Evolutionary conservation across 768 basidiomycete genomes (phyloP).

Genomic region (Calocybe indica): DNA sequence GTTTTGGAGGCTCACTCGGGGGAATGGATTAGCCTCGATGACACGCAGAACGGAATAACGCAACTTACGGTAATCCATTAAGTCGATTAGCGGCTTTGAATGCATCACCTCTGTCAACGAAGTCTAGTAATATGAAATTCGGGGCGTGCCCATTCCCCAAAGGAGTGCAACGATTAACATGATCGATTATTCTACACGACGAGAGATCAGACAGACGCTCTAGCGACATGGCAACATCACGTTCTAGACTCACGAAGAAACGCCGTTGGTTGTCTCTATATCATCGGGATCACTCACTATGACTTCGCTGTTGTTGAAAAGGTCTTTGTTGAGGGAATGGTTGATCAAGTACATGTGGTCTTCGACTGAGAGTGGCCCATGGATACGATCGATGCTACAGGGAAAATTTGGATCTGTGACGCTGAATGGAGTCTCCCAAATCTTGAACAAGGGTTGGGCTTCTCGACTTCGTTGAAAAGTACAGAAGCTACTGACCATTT

Average conservation of each 20-base stretch:
- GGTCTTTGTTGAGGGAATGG: conserved; percentile 46
- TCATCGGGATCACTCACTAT: conserved; percentile 32
- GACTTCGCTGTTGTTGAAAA: conserved; percentile 28
- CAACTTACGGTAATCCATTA: conserved; percentile 36
- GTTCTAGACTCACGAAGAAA: conserved; percentile 26
- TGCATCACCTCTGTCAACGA: conserved; percentile 40
- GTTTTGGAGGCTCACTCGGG: no score
- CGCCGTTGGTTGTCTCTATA: conserved; percentile 31
- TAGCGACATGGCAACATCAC: neutral
- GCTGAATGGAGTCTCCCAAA: conserved; percentile 55
- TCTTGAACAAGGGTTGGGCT: conserved; percentile 20
- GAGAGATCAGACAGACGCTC: neutral
- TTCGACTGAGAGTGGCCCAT: conserved; percentile 37
- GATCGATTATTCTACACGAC: conserved; percentile 25
- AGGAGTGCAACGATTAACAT: conserved; percentile 37
- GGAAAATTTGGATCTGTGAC: conserved; percentile 45
- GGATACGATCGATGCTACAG: conserved; percentile 45
- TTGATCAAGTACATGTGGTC: conserved; percentile 59
- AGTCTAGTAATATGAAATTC: conserved; percentile 50
- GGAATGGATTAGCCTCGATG: no score
- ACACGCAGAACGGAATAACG: neutral
- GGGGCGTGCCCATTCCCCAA: conserved; percentile 40
- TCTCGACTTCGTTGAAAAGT: no score
- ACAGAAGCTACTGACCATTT: conserved; percentile 32
- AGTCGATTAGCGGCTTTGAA: conserved; percentile 35